phyloP scores from a whole-genome alignment of 2,329 filamentous ascomycete genomes.

The Verticillium dahliae region DNA sequence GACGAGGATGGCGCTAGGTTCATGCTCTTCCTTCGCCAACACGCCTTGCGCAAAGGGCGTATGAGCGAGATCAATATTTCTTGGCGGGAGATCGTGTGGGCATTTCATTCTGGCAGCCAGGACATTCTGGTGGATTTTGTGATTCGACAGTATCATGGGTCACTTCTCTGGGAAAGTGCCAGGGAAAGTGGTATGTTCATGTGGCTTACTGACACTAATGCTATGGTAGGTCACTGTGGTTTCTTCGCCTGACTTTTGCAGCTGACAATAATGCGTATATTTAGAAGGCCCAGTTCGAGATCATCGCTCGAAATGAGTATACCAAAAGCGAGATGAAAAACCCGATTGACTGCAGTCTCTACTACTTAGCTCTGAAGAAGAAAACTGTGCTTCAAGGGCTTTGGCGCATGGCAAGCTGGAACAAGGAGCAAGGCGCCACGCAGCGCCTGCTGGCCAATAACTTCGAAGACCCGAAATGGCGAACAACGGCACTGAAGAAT shows the following conservation, averaged over 20 bases:
- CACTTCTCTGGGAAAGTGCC: slow-evolving; percentile 78
- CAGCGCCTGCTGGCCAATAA: slow-evolving; percentile 80
- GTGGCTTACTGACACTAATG: slow-evolving; percentile 76
- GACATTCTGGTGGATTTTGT: slow-evolving; percentile 86
- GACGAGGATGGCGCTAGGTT: slow-evolving; percentile 86
- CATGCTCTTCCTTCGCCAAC: slow-evolving; percentile 79
- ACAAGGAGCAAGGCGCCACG: slow-evolving; percentile 77
- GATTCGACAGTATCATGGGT: slow-evolving; percentile 69
- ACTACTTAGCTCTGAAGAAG: slow-evolving; percentile 85
- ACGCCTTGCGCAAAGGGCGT: slow-evolving; percentile 62
- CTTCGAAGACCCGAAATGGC: slow-evolving; percentile 82
- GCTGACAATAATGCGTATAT: slow-evolving; percentile 6
- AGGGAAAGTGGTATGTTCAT: slow-evolving; percentile 86
- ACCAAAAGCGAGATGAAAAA: slow-evolving; percentile 82
- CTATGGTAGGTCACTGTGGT: slow-evolving; percentile 54
- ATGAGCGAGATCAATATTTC: slow-evolving; percentile 60
- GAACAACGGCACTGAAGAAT: slow-evolving; percentile 86
- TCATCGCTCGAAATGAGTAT: slow-evolving; percentile 90
- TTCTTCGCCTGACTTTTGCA: slow-evolving; percentile 16
- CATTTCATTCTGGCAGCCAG: slow-evolving; percentile 77
- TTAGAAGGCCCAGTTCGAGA: slow-evolving; percentile 73
- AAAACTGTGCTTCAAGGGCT: slow-evolving; percentile 85
- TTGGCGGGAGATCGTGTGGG: slow-evolving; percentile 80
- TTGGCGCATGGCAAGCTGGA: slow-evolving; percentile 91
- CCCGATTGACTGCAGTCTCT: slow-evolving; percentile 83